Conservation (phyloP, 2,329 filamentous ascomycete species). For the Ophiognomonia clavigignenti-juglandacearum region DNA sequence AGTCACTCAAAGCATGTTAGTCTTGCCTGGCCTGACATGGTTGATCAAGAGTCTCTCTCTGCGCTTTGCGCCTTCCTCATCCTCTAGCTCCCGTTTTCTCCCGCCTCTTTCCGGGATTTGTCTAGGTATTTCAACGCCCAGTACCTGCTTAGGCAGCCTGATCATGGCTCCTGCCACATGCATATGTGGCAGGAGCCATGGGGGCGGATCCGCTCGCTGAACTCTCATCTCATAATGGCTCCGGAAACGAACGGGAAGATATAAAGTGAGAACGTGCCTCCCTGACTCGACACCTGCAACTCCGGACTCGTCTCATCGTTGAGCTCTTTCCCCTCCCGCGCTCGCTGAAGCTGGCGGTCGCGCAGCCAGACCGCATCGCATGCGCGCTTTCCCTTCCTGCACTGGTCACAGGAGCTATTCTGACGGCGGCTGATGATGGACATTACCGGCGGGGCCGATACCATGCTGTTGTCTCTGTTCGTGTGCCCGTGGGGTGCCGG, state of each 20-base stretch:
- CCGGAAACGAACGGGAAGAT: neutral
- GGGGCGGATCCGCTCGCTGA: neutral
- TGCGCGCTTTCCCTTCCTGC: constrained; percentile 16
- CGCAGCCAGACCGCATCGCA: constrained; percentile 16
- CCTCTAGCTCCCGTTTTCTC: neutral
- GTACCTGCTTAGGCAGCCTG: too few species aligned
- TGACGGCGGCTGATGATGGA: constrained; percentile 16
- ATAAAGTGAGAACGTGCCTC: constrained; percentile 4
- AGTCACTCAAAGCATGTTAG: too few species aligned
- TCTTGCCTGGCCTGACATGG: neutral
- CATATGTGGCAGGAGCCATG: too few species aligned
- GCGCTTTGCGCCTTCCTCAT: too few species aligned
- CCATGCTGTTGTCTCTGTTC: too few species aligned
- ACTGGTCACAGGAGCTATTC: constrained; percentile 17
- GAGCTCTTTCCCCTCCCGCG: neutral
- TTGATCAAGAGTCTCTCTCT: too few species aligned
- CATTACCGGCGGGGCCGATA: too few species aligned
- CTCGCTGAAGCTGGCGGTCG: constrained; percentile 7
- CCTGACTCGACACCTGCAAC: constrained; percentile 9
- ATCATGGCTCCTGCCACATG: too few species aligned
- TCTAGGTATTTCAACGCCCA: neutral
- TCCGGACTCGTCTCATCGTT: neutral
- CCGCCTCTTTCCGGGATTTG: neutral
- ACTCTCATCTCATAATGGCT: neutral
- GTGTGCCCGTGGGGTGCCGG: too few species aligned